Evolutionary conservation across 1,284 basidiomycete species (phyloP), one percentile per base, ranked within the genome.

Genomic region (Boletus subluridellus): DNA sequence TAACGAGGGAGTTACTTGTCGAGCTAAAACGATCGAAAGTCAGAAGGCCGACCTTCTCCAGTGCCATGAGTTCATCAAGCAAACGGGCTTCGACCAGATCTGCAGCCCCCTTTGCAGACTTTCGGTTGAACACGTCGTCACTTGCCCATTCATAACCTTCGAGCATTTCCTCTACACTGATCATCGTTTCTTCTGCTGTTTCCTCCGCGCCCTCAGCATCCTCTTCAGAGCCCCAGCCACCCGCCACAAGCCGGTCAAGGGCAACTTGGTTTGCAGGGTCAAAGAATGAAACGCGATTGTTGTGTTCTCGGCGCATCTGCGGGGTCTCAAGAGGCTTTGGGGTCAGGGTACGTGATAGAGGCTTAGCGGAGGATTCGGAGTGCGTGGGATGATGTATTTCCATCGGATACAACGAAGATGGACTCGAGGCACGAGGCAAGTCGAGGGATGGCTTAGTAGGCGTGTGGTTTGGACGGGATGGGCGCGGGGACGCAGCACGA

Each of bases 121-220:
- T 85, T 62, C 82, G 76, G 15, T 82, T 82, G 42, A 89, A 77
- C 28, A 86, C 78, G 71, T 86, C 82, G 63, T 90, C 89, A 61
- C 84, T 85, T 1, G 89, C 86, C 94, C 94, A 98, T 72, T 99
- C 96, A 69, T 98, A 96, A 0, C 95, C 95, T 69, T 99, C 96
- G 11, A 99, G 81, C 92, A 99, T 95, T 72, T 99, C 97, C 71
- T 99, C 97, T 4, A 99, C 93, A 72, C 87, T 95, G 10, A 88
- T 79, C 73, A 97, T 82, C 6, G 91, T 92, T 7, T 88, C 91
- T 65, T 92, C 87, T 12, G 87, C 84, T 54, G 82, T 83, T 64
- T 89, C 90, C 46, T 88, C 89, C 57, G 87, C 85, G 4, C 80
- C 82, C 41, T 90, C 88, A 2, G 73, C 73, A 35, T 82, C 75